Evolutionary conservation across 2,329 filamentous ascomycete species (phyloP).

Genomic region (Didymellaceae sp.): DNA sequence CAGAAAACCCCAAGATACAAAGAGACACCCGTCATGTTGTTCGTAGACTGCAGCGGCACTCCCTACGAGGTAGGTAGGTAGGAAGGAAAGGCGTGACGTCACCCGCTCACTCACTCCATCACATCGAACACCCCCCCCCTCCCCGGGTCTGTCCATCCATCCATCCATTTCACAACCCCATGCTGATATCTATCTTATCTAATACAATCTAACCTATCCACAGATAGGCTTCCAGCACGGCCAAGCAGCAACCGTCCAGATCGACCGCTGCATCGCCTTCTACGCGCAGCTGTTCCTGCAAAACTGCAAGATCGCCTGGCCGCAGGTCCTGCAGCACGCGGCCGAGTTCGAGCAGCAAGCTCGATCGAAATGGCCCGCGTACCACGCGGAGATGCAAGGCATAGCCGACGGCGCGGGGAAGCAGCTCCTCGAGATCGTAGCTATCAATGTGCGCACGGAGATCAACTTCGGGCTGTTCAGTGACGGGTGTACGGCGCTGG

Average conservation of each 20-base stretch:
- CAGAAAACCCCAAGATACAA: constrained; percentile 4
- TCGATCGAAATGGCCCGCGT: constrained; percentile 51
- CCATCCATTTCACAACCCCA: no score
- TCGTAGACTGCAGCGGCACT: constrained; percentile 51
- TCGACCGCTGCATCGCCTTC: constrained; percentile 54
- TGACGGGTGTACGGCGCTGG: constrained; percentile 64
- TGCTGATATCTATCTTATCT: no score
- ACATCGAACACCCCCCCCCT: not conserved
- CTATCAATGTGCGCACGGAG: constrained; percentile 64
- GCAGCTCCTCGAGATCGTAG: constrained; percentile 60
- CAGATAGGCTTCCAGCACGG: constrained; percentile 61
- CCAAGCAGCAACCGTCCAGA: constrained; percentile 46
- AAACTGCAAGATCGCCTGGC: constrained; percentile 57
- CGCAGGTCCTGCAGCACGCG: constrained; percentile 54
- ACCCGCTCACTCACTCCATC: constrained; percentile 2
- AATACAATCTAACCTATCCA: not conserved
- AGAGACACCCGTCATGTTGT: no score
- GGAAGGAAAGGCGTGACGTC: constrained; percentile 28
- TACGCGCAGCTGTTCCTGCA: constrained; percentile 57
- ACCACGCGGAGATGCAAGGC: constrained; percentile 57
- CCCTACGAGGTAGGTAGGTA: constrained; percentile 53
- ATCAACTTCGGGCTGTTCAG: constrained; percentile 64
- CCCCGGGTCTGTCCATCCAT: not conserved
- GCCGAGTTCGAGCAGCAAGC: constrained; percentile 56
- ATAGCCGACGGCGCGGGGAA: constrained; percentile 60